Evolutionary conservation across 2,329 filamentous ascomycete species (phyloP).

Genomic region (Byssothecium circinans): DNA sequence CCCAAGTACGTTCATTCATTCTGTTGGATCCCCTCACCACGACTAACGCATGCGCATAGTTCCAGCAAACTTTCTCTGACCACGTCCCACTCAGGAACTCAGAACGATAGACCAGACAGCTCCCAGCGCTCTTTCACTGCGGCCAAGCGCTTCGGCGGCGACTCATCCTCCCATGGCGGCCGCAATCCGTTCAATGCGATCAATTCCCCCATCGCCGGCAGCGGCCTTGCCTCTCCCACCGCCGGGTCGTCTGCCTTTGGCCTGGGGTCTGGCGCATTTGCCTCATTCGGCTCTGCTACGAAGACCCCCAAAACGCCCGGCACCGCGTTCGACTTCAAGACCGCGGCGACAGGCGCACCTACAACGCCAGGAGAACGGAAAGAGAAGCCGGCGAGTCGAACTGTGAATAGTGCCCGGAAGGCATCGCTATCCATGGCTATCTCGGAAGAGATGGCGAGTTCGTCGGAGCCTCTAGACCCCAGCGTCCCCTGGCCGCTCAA

Average conservation of each 20-base stretch:
- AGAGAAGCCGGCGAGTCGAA: conserved; percentile 36
- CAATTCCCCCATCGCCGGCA: conserved; percentile 65
- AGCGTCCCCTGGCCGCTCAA: conserved; percentile 62
- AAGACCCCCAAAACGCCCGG: conserved; percentile 88
- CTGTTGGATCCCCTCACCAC: conserved; percentile 11
- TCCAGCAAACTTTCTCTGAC: conserved; percentile 89
- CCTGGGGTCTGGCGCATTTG: conserved; percentile 91
- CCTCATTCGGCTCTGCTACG: conserved; percentile 79
- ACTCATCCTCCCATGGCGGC: conserved; percentile 72
- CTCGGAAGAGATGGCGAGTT: conserved; percentile 44
- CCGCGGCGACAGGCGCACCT: conserved; percentile 54
- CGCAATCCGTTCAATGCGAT: conserved; percentile 78
- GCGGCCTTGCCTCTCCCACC: conserved; percentile 70
- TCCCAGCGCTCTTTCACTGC: conserved; percentile 65
- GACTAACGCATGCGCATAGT: conserved; percentile 53
- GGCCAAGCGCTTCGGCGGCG: conserved; percentile 74
- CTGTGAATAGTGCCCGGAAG: conserved; percentile 39
- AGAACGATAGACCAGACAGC: conserved; percentile 54
- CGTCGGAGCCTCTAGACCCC: conserved; percentile 41
- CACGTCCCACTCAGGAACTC: conserved; percentile 63
- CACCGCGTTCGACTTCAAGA: conserved; percentile 76
- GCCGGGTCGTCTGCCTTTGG: conserved; percentile 87
- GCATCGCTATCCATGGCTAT: conserved; percentile 31
- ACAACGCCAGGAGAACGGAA: conserved; percentile 66
- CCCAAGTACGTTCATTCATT: conserved; percentile 65